Conservation (phyloP, 2,329 filamentous ascomycete species). For the Talaromyces sp. region DNA sequence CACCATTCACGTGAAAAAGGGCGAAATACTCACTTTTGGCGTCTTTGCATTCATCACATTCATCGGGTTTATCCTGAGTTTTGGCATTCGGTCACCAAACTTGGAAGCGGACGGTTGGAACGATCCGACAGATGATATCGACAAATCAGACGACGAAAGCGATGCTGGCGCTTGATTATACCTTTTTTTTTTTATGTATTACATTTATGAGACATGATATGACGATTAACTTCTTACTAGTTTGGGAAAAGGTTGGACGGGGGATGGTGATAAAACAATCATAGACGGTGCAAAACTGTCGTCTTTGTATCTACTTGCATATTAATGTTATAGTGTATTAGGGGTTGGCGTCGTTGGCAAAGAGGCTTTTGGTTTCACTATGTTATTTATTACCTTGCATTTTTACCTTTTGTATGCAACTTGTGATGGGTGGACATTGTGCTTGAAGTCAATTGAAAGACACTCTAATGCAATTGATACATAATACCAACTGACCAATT, state of each 20-base stretch:
- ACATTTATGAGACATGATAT: neutral
- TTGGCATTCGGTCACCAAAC: slow-evolving; percentile 64
- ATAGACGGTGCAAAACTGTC: neutral
- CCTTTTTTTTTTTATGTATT: neutral
- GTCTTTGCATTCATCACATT: slow-evolving; percentile 80
- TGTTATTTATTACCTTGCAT: neutral
- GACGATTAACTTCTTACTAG: neutral
- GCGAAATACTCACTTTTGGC: slow-evolving; percentile 80
- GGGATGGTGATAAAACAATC: no score
- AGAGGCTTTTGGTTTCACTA: no score
- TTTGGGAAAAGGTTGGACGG: neutral
- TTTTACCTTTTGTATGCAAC: no score
- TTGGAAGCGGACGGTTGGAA: slow-evolving; percentile 56
- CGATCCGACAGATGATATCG: slow-evolving; percentile 25
- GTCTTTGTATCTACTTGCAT: no score
- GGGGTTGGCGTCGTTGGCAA: neutral
- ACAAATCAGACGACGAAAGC: slow-evolving; percentile 45
- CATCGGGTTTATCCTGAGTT: slow-evolving; percentile 71
- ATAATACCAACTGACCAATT: no score
- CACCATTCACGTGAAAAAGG: slow-evolving; percentile 65
- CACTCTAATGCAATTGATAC: no score
- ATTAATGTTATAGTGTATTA: neutral
- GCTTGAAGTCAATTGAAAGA: no score
- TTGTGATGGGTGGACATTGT: no score
- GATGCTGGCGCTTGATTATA: slow-evolving; percentile 9